These are phyloP conservation scores for Isatis lusitanica DNA, from an alignment of 441 rosid species.

Conservation along the genomic window DNA sequence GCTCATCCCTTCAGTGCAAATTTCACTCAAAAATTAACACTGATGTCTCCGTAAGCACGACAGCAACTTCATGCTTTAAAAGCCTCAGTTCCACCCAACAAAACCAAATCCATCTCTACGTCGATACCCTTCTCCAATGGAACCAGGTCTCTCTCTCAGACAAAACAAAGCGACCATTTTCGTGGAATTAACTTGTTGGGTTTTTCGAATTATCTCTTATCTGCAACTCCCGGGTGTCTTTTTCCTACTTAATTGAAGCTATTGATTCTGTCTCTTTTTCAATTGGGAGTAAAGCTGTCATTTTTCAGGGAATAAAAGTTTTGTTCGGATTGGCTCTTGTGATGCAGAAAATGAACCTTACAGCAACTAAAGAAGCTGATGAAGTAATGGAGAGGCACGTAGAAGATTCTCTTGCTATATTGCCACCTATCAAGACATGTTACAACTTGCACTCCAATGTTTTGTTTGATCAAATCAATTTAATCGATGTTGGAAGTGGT, in stretches of 20 bases:
- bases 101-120: conserved; percentile 61
- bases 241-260: not conserved
- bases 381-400: conserved; percentile 82
- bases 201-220: not conserved
- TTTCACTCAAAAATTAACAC: not conserved
- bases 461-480: conserved; percentile 40
- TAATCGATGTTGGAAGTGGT: conserved; percentile 88
- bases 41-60: conserved; percentile 4
- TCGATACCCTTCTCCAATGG: conserved; percentile 75
- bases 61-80: conserved; percentile 42
- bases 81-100: conserved; percentile 54
- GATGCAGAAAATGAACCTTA: conserved; percentile 79
- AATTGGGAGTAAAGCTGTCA: not conserved
- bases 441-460: conserved; percentile 43
- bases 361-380: conserved; percentile 67
- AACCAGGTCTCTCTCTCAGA: conserved; percentile 55
- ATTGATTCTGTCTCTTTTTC: not conserved
- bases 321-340: not conserved
- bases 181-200: not conserved
- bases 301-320: not conserved
- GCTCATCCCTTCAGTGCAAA: conserved; percentile 23
- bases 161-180: not conserved
- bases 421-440: conserved; percentile 56
- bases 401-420: conserved; percentile 80
- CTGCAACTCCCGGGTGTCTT: not conserved